Evolutionary conservation across 1,284 basidiomycete species (phyloP).

Genomic region (Cryptococcus jaspeensis): DNA sequence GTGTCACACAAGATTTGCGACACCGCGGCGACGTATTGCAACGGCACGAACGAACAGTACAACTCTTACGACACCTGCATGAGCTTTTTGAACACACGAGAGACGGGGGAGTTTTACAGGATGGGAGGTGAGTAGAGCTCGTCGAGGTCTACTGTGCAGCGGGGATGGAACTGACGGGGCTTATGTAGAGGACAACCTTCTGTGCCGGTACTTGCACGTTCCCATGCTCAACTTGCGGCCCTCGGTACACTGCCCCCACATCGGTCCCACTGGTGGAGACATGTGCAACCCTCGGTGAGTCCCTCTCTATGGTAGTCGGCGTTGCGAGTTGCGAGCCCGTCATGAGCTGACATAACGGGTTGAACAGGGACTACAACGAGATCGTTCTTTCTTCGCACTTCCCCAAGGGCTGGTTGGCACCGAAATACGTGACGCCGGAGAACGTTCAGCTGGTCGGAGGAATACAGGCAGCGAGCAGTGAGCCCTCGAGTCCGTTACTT

Average conservation of each 20-base stretch:
- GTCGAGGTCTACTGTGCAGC: too few species aligned
- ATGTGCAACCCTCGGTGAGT: constrained; percentile 30
- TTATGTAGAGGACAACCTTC: constrained; percentile 34
- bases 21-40: constrained; percentile 18
- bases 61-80: constrained; percentile 20
- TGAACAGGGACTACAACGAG: constrained; percentile 19
- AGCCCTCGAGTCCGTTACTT: constrained; percentile 18
- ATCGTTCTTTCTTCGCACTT: constrained; percentile 26
- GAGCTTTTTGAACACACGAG: constrained; percentile 3
- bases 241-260: constrained; percentile 24
- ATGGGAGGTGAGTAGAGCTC: too few species aligned
- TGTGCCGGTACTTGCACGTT: constrained; percentile 28
- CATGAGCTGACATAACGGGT: too few species aligned
- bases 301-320: too few species aligned
- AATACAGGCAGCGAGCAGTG: constrained; percentile 16
- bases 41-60: constrained; percentile 25
- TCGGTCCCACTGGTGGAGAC: constrained; percentile 28
- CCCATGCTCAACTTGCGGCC: constrained; percentile 27
- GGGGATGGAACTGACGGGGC: too few species aligned
- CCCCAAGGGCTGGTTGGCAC: constrained; percentile 27
- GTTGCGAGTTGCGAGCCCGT: too few species aligned
- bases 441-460: constrained; percentile 19
- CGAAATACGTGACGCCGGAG: constrained; percentile 29
- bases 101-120: constrained; percentile 26
- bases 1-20: constrained; percentile 20